Base-by-base conservation (phyloP, 1,139 yeast genomes). In the Blastobotrys raffinosifermentans region DNA sequence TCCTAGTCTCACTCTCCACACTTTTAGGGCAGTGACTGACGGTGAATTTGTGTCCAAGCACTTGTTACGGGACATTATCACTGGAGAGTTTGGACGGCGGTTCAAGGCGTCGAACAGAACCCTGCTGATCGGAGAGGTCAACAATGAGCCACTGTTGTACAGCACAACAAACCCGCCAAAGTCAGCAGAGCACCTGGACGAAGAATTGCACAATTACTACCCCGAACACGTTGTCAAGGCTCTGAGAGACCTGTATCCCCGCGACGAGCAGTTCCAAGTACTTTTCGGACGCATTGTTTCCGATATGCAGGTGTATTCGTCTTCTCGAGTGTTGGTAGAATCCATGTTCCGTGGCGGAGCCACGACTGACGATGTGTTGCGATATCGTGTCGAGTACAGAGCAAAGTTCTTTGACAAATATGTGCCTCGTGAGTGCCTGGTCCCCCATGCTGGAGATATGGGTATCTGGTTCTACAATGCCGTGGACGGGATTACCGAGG, bases 171-270 rank as follows among this genome's bases (percentile, higher is more conserved):
- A 66, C 1, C 67, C 71, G 17, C 78, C 79, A 8, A 56, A 64
- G 19, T 80, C 77, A 46, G 75, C 73, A 35, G 91, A 81, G 50
- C 67, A 82, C 50, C 60, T 83, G 27, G 59, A 68, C 34, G 80
- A 80, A 10, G 63, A 64, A 44, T 46, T 66, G 29, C 55, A 54
- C 37, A 65, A 65, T 39, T 64, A 64, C 37, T 66, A 66, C 39
- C 66, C 68, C 11, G 44, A 40, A 15, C 44, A 46, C 4, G 58
- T 60, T 10, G 54, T 61, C 22, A 43, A 51, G 10, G 53, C 58
- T 2, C 42, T 66, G 10, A 34, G 62, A 14, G 48, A 58, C 7
- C 40, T 60, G 4, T 63, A 64, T 38, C 52, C 57, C 13, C 47
- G 44, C 3, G 37, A 36, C 5, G 35, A 23, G 26, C 46, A 16